A percentile compares a stretch with the other conserved stretches of the same genome.
Evolutionary conservation across 2,329 filamentous ascomycete species (phyloP).

Genomic region (Penicillium sp.): DNA sequence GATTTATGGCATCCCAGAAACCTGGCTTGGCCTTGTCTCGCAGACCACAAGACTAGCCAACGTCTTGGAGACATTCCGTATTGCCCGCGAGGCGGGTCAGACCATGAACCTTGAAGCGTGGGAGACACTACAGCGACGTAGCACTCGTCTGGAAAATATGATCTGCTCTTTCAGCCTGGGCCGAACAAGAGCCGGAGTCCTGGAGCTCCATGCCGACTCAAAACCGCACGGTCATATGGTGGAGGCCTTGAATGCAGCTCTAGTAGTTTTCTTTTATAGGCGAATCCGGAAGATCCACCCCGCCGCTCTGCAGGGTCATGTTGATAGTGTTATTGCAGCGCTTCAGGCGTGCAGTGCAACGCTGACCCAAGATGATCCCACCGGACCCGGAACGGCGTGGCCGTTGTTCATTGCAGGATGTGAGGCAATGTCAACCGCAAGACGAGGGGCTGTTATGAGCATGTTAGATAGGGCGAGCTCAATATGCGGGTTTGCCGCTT

Average conservation of each 20-base stretch:
- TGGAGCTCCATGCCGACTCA: constrained; percentile 10
- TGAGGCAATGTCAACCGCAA: constrained; percentile 25
- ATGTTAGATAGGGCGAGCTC: constrained; percentile 23
- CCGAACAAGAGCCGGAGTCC: constrained; percentile 4
- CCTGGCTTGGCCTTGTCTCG: constrained; percentile 39
- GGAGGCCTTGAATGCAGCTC: constrained; percentile 33
- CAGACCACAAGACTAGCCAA: constrained; percentile 40
- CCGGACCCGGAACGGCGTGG: constrained; percentile 30
- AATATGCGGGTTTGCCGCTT: constrained; percentile 20
- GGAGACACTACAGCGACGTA: constrained; percentile 24
- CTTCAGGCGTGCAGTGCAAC: constrained; percentile 26
- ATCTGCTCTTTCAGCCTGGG: constrained; percentile 26
- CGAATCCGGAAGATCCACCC: constrained; percentile 35
- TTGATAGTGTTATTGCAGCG: constrained; percentile 29
- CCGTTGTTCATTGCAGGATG: constrained; percentile 37
- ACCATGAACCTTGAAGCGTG: constrained; percentile 18
- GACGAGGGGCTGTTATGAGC: constrained; percentile 17
- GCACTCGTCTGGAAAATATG: constrained; percentile 27
- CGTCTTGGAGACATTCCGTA: constrained; percentile 23
- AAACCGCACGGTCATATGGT: constrained; percentile 29
- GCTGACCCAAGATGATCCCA: constrained; percentile 10
- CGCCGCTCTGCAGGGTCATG: constrained; percentile 33
- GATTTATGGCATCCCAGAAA: constrained; percentile 39
- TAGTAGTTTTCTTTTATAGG: constrained; percentile 39
- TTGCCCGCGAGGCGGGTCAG: constrained; percentile 12